Conservation (phyloP, 1,284 basidiomycete genomes). For the Abortiporus biennis region DNA sequence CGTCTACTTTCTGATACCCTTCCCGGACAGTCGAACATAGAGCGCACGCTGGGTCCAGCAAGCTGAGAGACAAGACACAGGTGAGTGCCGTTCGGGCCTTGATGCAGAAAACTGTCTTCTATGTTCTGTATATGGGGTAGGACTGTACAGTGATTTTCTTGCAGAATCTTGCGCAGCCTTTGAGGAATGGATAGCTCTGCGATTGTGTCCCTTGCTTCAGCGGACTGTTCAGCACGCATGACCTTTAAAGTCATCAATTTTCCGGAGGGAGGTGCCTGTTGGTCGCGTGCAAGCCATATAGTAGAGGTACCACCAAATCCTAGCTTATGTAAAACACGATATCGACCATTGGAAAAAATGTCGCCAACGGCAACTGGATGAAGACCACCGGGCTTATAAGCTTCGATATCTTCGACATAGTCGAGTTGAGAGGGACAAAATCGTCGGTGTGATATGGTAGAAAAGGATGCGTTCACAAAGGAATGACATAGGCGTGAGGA, state of each 20-base stretch:
- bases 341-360: constrained; percentile 25
- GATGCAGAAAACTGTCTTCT: constrained; percentile 23
- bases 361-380: constrained; percentile 22
- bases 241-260: constrained; percentile 29
- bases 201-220: constrained; percentile 14
- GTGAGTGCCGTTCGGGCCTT: constrained; percentile 29
- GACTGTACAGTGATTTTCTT: constrained; percentile 12
- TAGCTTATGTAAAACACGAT: constrained; percentile 31
- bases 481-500: not conserved
- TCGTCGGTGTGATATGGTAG: not conserved
- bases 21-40: constrained; percentile 26
- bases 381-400: not conserved
- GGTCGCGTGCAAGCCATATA: constrained; percentile 33
- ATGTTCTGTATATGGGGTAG: no score
- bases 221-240: constrained; percentile 26
- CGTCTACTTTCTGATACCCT: constrained; percentile 22
- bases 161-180: constrained; percentile 12
- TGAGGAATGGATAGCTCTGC: constrained; percentile 21
- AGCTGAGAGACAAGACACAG: constrained; percentile 24
- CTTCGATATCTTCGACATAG: not conserved
- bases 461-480: not conserved
- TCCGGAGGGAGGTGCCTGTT: constrained; percentile 13
- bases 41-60: constrained; percentile 27
- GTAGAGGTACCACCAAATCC: constrained; percentile 34
- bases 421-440: not conserved